Conservation (phyloP, 2,329 filamentous ascomycete genomes). For the Thelonectria rubi region DNA sequence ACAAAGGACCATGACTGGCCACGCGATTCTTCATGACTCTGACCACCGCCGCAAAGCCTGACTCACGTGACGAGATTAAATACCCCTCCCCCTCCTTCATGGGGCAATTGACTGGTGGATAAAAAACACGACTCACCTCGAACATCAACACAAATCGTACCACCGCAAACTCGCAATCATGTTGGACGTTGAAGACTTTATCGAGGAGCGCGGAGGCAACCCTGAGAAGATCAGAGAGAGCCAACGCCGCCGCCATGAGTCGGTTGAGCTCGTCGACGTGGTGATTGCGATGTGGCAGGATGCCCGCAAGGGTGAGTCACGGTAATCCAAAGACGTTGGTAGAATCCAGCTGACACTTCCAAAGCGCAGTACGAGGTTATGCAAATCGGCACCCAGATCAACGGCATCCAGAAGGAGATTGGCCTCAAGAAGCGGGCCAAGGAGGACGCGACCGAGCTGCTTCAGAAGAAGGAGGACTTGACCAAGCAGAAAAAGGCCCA, state of each 20-base stretch:
- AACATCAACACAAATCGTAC: conserved; percentile 32
- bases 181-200: conserved; percentile 82
- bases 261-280: conserved; percentile 87
- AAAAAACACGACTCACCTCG: conserved; percentile 37
- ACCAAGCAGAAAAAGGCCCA: conserved; percentile 85
- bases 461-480: conserved; percentile 79
- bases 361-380: conserved; percentile 76
- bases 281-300: conserved; percentile 88
- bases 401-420: conserved; percentile 89
- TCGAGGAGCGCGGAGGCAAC: conserved; percentile 88
- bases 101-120: conserved; percentile 33
- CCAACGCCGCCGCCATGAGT: conserved; percentile 82
- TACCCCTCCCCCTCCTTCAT: conserved; percentile 43
- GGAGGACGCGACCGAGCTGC: conserved; percentile 83
- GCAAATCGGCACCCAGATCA: conserved; percentile 85
- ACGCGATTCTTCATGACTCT: not conserved
- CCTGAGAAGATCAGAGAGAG: conserved; percentile 92
- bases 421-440: conserved; percentile 93
- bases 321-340: conserved; percentile 11
- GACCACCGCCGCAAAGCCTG: not conserved
- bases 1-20: not conserved
- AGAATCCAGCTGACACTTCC: conserved; percentile 19
- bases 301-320: conserved; percentile 71
- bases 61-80: conserved; percentile 36
- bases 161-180: conserved; percentile 54